Evolutionary conservation across 306 rosid species (phyloP), one percentile per base, ranked within the genome.

Genomic region (Bauhinia variegata): DNA sequence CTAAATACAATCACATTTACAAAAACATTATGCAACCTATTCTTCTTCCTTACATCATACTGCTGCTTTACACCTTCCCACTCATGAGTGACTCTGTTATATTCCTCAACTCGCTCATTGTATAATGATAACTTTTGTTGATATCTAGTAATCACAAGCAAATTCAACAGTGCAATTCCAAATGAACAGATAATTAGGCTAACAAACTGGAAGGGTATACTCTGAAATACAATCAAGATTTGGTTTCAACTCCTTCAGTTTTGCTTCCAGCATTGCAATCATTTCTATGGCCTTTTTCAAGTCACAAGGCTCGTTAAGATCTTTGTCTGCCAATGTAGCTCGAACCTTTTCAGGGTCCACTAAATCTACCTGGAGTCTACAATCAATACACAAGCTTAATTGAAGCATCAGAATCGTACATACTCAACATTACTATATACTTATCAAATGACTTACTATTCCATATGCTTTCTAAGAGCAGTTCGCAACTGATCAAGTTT

Each of bases 191-290:
- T 34, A 36, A 54, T 8, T 30, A 18, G 14, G 18, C 50, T 36
- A 37, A 68, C 10, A 77, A 63, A 78, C 10, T 60, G 17, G 74
- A 52, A 34, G 53, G 39, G 43, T 84, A 11, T 88, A 93, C 98
- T 93, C 98, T 33, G 98, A 79, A 30, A 93, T 90, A 23, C 97
- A 89, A 81, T 93, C 98, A 67, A 93, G 98, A 82, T 89, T 93
- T 32, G 98, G 97, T 81, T 78, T 93, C 96, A 93, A 86, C 80
- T 89, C 97, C 79, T 93, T 93, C 78, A 93, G 59, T 43, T 89
- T 91, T 60, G 95, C 89, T 82, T 93, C 98, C 60, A 89, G 70
- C 68, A 89, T 63, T 1, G 86, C 68, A 5, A 88, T 91, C 87
- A 80, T 83, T 84, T 88, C 96, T 67, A 86, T 86, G 68, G 86